Evolutionary conservation across 2,329 filamentous ascomycete species (phyloP), one percentile per base, ranked within the genome.

Genomic region (Fusarium poae): DNA sequence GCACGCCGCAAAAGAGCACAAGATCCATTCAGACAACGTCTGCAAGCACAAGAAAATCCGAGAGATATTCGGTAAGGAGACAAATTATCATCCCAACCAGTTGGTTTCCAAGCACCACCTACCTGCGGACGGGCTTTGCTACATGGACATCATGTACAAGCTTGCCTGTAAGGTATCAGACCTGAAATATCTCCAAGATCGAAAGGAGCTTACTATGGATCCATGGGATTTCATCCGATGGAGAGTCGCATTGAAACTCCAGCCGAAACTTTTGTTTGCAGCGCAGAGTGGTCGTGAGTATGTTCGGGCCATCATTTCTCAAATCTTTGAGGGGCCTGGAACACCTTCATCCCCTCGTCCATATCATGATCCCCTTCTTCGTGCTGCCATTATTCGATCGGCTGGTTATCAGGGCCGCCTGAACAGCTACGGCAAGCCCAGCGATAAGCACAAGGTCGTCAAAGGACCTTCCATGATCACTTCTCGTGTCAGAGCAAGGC

Each of bases 171-270:
- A 77, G 30, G 57, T 81, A 6, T 72, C 74, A 0, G 78, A 80
- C 18, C 64, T 81, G 2, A 56, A 68, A 8, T 58, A 72, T 6
- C 65, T 81, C 1, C 58, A 70, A 6, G 45, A 62, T 2, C 63
- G 48, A 8, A 62, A 71, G 6, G 56, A 77, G 25, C 65, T 82
- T 3, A 25, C 34, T 0, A 82, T 82, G 79, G 75, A 79, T 10
- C 77, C 79, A 0, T 79, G 75, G 56, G 76, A 81, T 60, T 82
- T 81, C 49, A 66, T 80, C 40, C 73, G 80, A 20, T 81, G 78
- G 79, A 72, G 78, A 21, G 65, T 79, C 27, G 53, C 58, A 9
- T 51, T 57, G 10, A 72, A 73, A 30, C 40, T 70, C 12, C 29
- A 53, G 6, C 52, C 60, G 0, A 48, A 51, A 4, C 16, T 58